Base-by-base conservation (phyloP, 2,329 filamentous ascomycete genomes). In the Fusarium sp. region DNA sequence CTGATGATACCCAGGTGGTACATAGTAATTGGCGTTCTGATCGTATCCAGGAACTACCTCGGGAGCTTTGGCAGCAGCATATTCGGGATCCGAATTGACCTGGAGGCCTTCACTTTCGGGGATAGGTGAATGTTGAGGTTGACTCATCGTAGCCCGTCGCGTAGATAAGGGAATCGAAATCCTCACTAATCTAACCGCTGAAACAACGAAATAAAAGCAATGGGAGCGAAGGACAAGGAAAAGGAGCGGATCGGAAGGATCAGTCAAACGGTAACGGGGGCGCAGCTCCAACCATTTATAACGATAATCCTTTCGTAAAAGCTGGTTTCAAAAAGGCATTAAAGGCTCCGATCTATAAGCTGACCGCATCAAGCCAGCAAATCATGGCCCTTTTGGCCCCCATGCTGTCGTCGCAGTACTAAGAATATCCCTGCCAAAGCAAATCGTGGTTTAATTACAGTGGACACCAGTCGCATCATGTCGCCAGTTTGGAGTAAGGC, bases 61-160 rank as follows among this genome's bases (percentile, higher is more conserved):
- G 1, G 66, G 66, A 20, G 66, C 66, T 21, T 58, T 69, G 31
- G 5, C 3, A 3, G 65, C 66, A 8, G 60, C 60, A 14, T 47
- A 55, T 17, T 68, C 54, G 10, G 35, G 31, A n/a, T 61, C 29
- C 2, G 42, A 46, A 6, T 69, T 51, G 37, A 68, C 66, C 66
- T 68, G 66, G 1, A 68, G 66, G 48, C 66, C 66, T 17, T 68
- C 66, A 11, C 61, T 68, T 1, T 68, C 66, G 5, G 58, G 47
- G 14, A 57, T 39, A 8, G 35, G 31, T 20, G 46, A 31, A 14
- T 31, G 11, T 31, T 31, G 29, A 31, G 52, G 42, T 25, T 68
- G 66, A 49, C 58, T 65, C 65, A 68, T 68, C 15, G 18, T 46
- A n/a, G 11, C 17, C 29, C 17, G 11, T 43, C 18, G 33, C 39